These are phyloP conservation scores for Haberlea rhodopensis DNA, from an alignment of 257 asterid species.

Conservation along the genomic window DNA sequence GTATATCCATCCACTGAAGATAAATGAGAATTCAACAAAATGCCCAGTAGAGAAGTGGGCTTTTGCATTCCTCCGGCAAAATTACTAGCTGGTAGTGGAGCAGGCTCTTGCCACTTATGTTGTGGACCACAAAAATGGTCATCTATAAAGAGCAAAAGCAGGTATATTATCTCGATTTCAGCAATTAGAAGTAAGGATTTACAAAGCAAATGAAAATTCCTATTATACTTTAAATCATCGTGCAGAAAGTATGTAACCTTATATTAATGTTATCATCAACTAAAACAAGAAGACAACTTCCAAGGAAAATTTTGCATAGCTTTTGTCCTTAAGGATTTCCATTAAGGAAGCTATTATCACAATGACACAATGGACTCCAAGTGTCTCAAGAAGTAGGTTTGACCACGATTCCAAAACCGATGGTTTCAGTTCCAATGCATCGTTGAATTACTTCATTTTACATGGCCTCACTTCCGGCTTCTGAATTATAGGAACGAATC, in stretches of 20 bases:
- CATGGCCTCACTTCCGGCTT: too few species aligned
- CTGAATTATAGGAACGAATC: too few species aligned
- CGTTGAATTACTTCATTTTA: too few species aligned
- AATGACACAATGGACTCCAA: slow-evolving; percentile 12
- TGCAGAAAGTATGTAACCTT: background rate
- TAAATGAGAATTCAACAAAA: slow-evolving; percentile 31
- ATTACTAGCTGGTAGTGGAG: slow-evolving; percentile 34
- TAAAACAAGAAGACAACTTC: background rate
- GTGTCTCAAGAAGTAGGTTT: background rate
- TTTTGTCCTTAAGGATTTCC: slow-evolving; percentile 3
- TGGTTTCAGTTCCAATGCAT: background rate
- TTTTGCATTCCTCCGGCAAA: slow-evolving; percentile 28
- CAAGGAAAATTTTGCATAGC: slow-evolving; percentile 1
- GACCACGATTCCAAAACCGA: background rate
- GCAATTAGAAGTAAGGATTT: slow-evolving; percentile 19
- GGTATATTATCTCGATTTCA: slow-evolving; percentile 6
- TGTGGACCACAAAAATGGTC: slow-evolving; percentile 36
- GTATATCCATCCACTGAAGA: slow-evolving; percentile 40
- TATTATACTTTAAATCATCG: background rate
- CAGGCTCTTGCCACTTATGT: slow-evolving; percentile 36
- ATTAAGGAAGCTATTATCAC: background rate
- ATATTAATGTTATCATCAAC: slow-evolving; percentile 5
- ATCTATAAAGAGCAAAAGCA: slow-evolving; percentile 30
- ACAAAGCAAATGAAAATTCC: background rate
- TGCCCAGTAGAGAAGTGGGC: slow-evolving; percentile 31